These are phyloP conservation scores for Colletotrichum sp. DNA, from an alignment of 2,329 filamentous ascomycete species.

Conservation along the genomic window DNA sequence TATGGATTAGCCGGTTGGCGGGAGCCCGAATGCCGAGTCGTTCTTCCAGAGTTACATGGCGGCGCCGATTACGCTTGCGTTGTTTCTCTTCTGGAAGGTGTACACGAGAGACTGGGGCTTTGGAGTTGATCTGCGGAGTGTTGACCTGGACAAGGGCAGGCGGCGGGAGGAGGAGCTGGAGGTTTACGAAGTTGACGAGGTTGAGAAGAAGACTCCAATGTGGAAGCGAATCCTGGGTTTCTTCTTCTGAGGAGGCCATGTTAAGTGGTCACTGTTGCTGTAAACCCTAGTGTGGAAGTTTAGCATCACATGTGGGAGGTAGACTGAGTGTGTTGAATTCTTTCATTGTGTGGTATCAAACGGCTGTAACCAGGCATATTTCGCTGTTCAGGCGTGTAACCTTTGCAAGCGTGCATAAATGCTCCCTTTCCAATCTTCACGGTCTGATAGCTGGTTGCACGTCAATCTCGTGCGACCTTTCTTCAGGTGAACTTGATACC, in stretches of 20 bases:
- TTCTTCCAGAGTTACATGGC: conserved; percentile 80
- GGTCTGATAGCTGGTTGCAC: background rate
- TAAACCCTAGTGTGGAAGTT: background rate
- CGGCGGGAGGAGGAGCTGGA: background rate
- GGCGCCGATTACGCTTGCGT: conserved; percentile 60
- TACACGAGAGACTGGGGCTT: background rate
- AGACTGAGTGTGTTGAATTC: background rate
- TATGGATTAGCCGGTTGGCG: conserved; percentile 39
- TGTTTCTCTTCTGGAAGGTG: background rate
- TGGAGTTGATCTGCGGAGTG: background rate
- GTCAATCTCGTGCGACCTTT: background rate
- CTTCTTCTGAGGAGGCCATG: background rate
- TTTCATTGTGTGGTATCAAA: background rate
- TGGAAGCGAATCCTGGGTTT: background rate
- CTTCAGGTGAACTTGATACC: background rate
- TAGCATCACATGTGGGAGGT: background rate
- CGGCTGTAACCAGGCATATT: background rate
- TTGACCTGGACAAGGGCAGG: background rate
- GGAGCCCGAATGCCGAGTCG: conserved; percentile 54
- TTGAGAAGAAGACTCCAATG: background rate
- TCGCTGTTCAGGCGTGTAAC: background rate
- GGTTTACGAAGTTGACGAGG: background rate
- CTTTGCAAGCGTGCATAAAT: background rate
- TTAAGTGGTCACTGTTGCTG: background rate
- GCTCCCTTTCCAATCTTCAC: background rate